Evolutionary conservation across 257 asterid genomes (phyloP), one percentile per base, ranked within the genome.

Genomic region (Lavandula angustifolia): DNA sequence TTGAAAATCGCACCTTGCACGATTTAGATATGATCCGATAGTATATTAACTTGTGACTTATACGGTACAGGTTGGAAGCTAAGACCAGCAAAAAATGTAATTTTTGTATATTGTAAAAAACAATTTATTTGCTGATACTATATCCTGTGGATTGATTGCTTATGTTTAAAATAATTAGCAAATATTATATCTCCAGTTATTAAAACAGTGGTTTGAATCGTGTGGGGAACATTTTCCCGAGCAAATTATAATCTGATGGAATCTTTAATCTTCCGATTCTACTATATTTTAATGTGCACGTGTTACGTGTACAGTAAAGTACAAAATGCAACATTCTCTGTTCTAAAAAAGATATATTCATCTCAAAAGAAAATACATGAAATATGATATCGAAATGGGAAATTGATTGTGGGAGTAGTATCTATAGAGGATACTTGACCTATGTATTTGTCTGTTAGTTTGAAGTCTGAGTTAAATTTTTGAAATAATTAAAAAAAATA

Each of bases 21-120:
- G 55, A 69, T 44, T 65, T 16, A 44, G 57, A 59, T 75, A 35
- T 53, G 9, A 64, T 59, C 12, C 46, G 22, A 50, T 46, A 54
- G 13, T 49, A 66, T 17, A 53, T 22, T 14, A 7, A 34, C n/a
- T 17, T 1, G 17, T 17, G 0, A 52, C 27, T 11, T n/a, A 27
- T 46, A 11, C 7, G 10, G 3, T 34, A 1, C n/a, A n/a, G 17
- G 1, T 29, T 44, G 47, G 54, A 32, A 51, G 12, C 48, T 31
- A 50, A 32, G 64, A 10, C 64, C 62, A 18, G 34, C 12, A 9
- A 50, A 32, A 18, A 55, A 33, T 29, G 13, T 5, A 13, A 47
- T 13, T 29, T 42, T 31, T 55, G 13, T 11, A n/a, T 43, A 9
- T 37, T 6, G 9, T 6, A 37, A 44, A 44, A 44, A 43, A 12